A percentile compares a stretch with the other conserved stretches of the same genome.
Conservation (phyloP, 78 protist species). For the Dictyostelium capitatum region DNA sequence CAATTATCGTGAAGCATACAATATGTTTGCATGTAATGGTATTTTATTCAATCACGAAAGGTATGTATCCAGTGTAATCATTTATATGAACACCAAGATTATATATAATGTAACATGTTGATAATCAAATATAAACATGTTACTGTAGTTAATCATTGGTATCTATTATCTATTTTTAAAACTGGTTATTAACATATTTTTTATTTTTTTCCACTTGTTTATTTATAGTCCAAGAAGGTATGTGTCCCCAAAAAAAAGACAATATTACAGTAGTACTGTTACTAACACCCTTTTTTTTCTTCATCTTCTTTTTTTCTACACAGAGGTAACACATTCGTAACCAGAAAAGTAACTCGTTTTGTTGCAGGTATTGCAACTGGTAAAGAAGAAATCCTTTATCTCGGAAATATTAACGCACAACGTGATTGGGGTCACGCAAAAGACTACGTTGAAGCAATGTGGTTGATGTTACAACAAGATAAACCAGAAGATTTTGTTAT, state of each 20-base stretch:
- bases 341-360: conserved; percentile 96
- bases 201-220: too few relatives aligned
- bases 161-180: too few relatives aligned
- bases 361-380: conserved; percentile 92
- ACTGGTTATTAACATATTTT: too few relatives aligned
- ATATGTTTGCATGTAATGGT: conserved; percentile 94
- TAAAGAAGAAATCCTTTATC: conserved; percentile 56
- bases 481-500: conserved; percentile 92
- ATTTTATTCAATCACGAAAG: conserved; percentile 97
- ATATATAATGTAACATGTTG: too few relatives aligned
- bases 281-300: not conserved
- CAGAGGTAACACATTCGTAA: conserved; percentile 95
- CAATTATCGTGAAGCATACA: conserved; percentile 97
- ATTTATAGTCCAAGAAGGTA: conserved; percentile 87
- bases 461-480: conserved; percentile 93
- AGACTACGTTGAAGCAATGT: conserved; percentile 94
- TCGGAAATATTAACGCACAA: conserved; percentile 95
- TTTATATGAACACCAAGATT: too few relatives aligned
- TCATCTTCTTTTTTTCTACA: conserved; percentile 20
- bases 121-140: too few relatives aligned
- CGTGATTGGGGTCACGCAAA: conserved; percentile 96
- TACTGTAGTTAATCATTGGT: too few relatives aligned
- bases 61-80: too few relatives aligned
- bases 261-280: too few relatives aligned
- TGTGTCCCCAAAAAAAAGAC: too few relatives aligned